Conservation (phyloP, 805 yeast genomes). For the Nadsonia fulvescens region DNA sequence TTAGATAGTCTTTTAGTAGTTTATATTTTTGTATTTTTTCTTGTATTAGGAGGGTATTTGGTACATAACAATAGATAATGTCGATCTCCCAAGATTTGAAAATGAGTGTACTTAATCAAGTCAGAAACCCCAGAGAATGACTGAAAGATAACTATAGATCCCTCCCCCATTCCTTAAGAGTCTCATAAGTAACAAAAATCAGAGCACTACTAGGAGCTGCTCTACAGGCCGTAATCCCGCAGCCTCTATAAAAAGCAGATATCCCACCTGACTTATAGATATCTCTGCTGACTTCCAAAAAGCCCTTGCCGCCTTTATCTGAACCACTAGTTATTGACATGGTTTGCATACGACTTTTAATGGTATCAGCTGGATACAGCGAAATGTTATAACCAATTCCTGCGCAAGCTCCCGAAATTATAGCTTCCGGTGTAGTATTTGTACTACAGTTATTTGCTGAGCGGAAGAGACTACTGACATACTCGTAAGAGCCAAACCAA, state of each 20-base stretch:
- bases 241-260: constrained; percentile 61
- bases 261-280: constrained; percentile 41
- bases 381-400: constrained; percentile 69
- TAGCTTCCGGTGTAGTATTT: constrained; percentile 34
- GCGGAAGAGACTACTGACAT: constrained; percentile 15
- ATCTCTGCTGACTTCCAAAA: constrained; percentile 22
- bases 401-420: constrained; percentile 71
- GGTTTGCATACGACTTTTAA: constrained; percentile 75
- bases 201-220: constrained; percentile 84
- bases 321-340: constrained; percentile 22
- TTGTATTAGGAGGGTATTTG: too few relatives aligned
- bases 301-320: constrained; percentile 15
- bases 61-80: too few relatives aligned
- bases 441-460: constrained; percentile 11
- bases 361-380: constrained; percentile 77
- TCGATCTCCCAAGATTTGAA: too few relatives aligned
- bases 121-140: too few relatives aligned
- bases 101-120: too few relatives aligned
- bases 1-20: too few relatives aligned
- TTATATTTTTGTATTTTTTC: too few relatives aligned
- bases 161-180: constrained; percentile 13
- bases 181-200: constrained; percentile 65
- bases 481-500: constrained; percentile 86
- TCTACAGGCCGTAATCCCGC: constrained; percentile 63
- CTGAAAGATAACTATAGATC: too few relatives aligned